phyloP scores from a whole-genome alignment of 2,329 filamentous ascomycete species.

The Penicillium sumatraense region DNA sequence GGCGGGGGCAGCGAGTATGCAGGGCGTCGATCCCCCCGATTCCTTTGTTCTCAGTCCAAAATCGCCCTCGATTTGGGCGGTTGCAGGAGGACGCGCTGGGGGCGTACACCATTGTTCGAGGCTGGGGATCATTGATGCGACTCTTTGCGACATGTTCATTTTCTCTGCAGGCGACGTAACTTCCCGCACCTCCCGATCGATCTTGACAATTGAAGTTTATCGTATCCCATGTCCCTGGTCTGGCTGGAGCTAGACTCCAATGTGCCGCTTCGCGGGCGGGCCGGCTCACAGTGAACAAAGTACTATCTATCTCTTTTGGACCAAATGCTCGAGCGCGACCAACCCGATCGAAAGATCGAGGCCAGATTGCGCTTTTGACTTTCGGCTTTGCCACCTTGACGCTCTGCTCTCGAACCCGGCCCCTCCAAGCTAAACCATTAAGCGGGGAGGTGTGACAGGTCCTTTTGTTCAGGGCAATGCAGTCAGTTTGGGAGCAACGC shows the following conservation, averaged over 20 bases:
- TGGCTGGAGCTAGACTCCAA: neutral
- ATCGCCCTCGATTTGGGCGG: neutral
- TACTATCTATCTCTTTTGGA: neutral
- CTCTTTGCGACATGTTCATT: conserved; percentile 16
- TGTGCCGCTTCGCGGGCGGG: neutral
- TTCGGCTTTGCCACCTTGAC: conserved; percentile 1
- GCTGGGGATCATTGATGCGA: conserved; percentile 2
- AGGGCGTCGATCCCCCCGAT: conserved; percentile 17
- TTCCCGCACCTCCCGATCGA: conserved; percentile 26
- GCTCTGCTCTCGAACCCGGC: neutral
- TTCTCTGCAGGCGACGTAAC: conserved; percentile 12
- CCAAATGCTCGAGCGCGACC: conserved; percentile 1
- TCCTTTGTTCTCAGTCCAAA: conserved; percentile 12
- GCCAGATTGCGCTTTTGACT: neutral
- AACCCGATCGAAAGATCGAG: neutral
- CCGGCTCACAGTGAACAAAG: neutral
- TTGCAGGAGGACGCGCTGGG: neutral
- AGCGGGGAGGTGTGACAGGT: conserved; percentile 10
- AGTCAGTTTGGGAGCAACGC: neutral
- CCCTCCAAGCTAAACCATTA: too few relatives aligned
- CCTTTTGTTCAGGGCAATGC: conserved; percentile 1
- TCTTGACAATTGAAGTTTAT: conserved; percentile 22
- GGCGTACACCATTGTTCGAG: neutral
- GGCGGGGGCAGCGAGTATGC: conserved; percentile 6
- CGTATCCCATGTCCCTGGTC: neutral